Evolutionary conservation across 352 stramenopile species (phyloP).

Genomic region (Pythium pyrilobum): DNA sequence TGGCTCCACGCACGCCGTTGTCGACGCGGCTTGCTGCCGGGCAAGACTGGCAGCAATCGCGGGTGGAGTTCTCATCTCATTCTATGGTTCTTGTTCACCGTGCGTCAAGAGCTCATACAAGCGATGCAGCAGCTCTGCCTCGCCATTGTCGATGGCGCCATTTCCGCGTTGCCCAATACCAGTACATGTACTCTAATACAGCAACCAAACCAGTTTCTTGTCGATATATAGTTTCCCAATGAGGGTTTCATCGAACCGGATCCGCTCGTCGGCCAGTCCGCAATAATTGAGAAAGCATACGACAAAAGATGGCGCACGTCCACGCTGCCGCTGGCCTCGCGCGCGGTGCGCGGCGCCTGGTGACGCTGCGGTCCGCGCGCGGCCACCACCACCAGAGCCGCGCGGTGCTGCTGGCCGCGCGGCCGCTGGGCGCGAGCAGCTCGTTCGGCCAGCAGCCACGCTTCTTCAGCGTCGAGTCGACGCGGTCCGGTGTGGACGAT

Average conservation of each 20-base stretch:
- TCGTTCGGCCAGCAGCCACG: slow-evolving; percentile 1
- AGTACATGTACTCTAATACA: not conserved
- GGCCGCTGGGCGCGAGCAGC: not conserved
- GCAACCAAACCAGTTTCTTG: no score
- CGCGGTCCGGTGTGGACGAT: not conserved
- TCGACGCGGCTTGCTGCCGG: no score
- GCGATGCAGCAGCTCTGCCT: no score
- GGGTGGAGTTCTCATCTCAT: no score
- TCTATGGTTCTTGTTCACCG: no score
- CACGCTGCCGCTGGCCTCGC: slow-evolving; percentile 3
- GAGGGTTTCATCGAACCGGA: not conserved
- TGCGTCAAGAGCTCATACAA: no score
- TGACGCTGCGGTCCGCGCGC: not conserved
- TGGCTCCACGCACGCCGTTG: no score
- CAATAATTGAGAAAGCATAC: not conserved
- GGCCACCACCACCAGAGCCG: not conserved
- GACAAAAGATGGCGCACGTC: slow-evolving; percentile 8
- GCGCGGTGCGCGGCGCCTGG: slow-evolving; percentile 5
- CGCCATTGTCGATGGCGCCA: no score
- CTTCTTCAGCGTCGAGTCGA: slow-evolving; percentile 9
- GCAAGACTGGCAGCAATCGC: no score
- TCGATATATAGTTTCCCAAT: slow-evolving; percentile 7
- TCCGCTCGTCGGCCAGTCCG: not conserved
- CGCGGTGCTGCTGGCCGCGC: not conserved
- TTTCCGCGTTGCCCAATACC: no score